Evolutionary conservation across 2,329 filamentous ascomycete species (phyloP).

Genomic region (Didymellaceae sp.): DNA sequence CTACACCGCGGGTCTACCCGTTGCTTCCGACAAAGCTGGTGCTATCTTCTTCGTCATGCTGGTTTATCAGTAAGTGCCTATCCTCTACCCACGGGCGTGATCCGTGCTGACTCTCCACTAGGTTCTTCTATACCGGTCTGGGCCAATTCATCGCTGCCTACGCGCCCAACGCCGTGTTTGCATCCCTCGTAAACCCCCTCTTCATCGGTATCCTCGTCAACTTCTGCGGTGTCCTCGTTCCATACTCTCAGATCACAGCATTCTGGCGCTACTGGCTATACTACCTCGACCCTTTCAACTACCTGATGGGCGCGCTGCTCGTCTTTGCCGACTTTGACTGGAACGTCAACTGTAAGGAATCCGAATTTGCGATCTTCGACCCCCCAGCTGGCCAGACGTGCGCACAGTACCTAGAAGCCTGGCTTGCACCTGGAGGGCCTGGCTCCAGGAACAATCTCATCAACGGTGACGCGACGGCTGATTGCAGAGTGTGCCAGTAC

Average conservation of each 20-base stretch:
- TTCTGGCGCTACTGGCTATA: conserved; percentile 68
- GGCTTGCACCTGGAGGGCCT: conserved; percentile 56
- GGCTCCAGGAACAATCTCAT: conserved; percentile 42
- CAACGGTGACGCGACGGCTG: conserved; percentile 64
- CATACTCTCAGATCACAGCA: conserved; percentile 65
- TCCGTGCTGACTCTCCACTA: not conserved
- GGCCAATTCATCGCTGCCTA: conserved; percentile 63
- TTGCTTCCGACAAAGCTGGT: conserved; percentile 61
- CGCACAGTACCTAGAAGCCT: conserved; percentile 62
- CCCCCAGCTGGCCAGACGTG: conserved; percentile 63
- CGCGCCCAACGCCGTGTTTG: conserved; percentile 53
- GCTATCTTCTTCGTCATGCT: conserved; percentile 52
- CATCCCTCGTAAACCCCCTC: conserved; percentile 59
- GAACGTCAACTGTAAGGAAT: conserved; percentile 46
- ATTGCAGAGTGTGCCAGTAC: conserved; percentile 69
- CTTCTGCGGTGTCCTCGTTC: conserved; percentile 65
- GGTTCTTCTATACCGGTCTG: conserved; percentile 50
- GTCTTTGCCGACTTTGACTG: conserved; percentile 52
- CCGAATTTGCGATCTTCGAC: conserved; percentile 53
- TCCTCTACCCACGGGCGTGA: no score
- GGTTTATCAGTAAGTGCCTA: conserved; percentile 64
- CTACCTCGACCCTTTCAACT: conserved; percentile 53
- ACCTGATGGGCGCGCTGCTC: conserved; percentile 51
- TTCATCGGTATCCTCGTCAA: conserved; percentile 29
- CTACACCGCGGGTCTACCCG: conserved; percentile 55